Evolutionary conservation across 176 grass and related monocot genomes (phyloP).

Genomic region (Oryza coarctata): DNA sequence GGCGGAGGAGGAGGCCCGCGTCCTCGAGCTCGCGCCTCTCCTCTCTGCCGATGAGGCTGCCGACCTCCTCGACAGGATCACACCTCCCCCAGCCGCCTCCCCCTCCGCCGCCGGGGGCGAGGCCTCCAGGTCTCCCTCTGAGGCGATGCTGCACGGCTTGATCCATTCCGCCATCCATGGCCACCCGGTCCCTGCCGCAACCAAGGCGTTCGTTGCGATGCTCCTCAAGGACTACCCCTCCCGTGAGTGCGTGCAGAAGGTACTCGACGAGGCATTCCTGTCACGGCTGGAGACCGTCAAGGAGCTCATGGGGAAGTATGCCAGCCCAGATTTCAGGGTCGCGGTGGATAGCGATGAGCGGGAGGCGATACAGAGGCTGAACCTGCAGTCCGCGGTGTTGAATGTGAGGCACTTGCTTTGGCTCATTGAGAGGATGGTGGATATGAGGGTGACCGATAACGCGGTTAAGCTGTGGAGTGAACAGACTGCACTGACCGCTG

Average conservation of each 20-base stretch:
- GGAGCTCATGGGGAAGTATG: constrained; percentile 86
- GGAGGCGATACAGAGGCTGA: constrained; percentile 78
- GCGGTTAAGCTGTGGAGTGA: constrained; percentile 73
- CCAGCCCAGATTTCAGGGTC: constrained; percentile 76
- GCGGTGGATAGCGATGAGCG: constrained; percentile 68
- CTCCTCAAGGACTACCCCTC: constrained; percentile 76
- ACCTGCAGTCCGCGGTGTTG: constrained; percentile 62
- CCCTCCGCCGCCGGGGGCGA: background rate
- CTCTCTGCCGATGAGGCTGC: constrained; percentile 49
- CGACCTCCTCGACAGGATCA: constrained; percentile 51
- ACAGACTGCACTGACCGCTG: constrained; percentile 57
- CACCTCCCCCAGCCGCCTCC: background rate
- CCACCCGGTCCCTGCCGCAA: constrained; percentile 55
- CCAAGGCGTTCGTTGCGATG: constrained; percentile 89
- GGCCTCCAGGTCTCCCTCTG: constrained; percentile 19
- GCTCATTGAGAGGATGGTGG: constrained; percentile 92
- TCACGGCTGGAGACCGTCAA: constrained; percentile 67
- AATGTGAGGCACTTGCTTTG: constrained; percentile 76
- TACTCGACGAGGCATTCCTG: constrained; percentile 60
- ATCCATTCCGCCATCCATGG: constrained; percentile 71
- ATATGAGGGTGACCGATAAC: constrained; percentile 61
- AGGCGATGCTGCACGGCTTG: constrained; percentile 68
- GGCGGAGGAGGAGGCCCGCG: constrained; percentile 51
- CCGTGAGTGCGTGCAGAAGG: constrained; percentile 56
- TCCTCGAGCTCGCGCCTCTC: constrained; percentile 54